Percentiles rank a stretch among this genome's conserved stretches.
These are phyloP conservation scores for Diplodia intermedia DNA, from an alignment of 2,329 filamentous ascomycete genomes.

Conservation along the genomic window DNA sequence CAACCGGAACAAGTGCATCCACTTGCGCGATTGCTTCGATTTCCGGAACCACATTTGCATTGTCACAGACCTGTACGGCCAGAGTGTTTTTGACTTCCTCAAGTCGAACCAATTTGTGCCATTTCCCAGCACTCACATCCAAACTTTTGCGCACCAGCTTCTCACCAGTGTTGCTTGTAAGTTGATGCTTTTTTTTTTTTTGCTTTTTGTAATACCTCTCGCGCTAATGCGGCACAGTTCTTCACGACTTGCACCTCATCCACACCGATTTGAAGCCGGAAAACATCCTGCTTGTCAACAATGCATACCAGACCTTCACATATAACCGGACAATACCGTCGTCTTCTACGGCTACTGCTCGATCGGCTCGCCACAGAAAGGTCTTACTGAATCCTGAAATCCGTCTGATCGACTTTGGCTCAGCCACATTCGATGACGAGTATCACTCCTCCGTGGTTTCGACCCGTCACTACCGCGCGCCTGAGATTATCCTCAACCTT, in stretches of 20 bases:
- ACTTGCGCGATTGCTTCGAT: constrained; percentile 95
- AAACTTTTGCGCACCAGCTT: constrained; percentile 92
- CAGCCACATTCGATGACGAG: constrained; percentile 72
- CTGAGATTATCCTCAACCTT: constrained; percentile 71
- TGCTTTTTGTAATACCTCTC: constrained; percentile 16
- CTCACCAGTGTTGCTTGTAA: constrained; percentile 98
- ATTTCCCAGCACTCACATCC: constrained; percentile 98
- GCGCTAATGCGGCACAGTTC: constrained; percentile 63
- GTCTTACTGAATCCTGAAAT: constrained; percentile 71
- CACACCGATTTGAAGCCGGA: constrained; percentile 81
- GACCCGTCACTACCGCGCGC: constrained; percentile 70
- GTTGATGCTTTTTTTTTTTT: constrained; percentile 49
- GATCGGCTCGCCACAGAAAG: constrained; percentile 66
- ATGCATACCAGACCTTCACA: constrained; percentile 71
- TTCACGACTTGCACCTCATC: constrained; percentile 96
- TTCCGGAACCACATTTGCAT: constrained; percentile 96
- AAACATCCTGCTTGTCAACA: constrained; percentile 71
- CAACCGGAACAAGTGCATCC: constrained; percentile 96
- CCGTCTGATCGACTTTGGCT: constrained; percentile 71
- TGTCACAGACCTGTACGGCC: constrained; percentile 78
- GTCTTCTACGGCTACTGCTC: constrained; percentile 64
- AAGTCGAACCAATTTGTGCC: constrained; percentile 95
- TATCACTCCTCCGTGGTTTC: constrained; percentile 73
- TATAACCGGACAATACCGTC: constrained; percentile 72
- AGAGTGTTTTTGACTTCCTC: constrained; percentile 97